Percentiles rank a stretch among this genome's conserved stretches.
Evolutionary conservation across 208 protist species (phyloP).

Genomic region (Acanthamoeba sp.): DNA sequence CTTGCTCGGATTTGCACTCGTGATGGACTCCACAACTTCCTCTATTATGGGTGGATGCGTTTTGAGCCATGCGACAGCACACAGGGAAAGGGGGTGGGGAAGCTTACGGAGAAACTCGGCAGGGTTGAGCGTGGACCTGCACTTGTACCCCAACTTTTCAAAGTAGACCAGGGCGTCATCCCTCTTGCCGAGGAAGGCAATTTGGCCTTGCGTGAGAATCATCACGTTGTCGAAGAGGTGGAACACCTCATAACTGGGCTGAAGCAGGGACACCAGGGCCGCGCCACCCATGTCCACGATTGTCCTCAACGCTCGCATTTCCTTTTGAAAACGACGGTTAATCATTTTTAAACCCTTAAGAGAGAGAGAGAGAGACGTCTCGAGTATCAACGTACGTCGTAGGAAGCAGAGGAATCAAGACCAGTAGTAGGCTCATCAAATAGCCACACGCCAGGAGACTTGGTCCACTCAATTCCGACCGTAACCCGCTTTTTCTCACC

Average conservation of each 20-base stretch:
- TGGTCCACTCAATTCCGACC: conserved; percentile 69
- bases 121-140: conserved; percentile 72
- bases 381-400: conserved; percentile 15
- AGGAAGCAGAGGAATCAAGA: conserved; percentile 67
- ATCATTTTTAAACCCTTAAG: no score
- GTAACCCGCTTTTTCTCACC: conserved; percentile 76
- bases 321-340: not conserved
- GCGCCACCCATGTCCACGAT: conserved; percentile 50
- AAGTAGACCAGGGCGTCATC: conserved; percentile 74
- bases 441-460: conserved; percentile 43
- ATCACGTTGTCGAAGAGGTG: conserved; percentile 75
- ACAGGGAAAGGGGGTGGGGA: not conserved
- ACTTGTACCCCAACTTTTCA: conserved; percentile 71
- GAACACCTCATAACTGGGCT: conserved; percentile 72
- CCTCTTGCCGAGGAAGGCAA: conserved; percentile 75
- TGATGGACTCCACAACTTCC: conserved; percentile 69
- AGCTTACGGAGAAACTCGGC: conserved; percentile 82
- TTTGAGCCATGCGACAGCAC: not conserved
- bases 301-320: conserved; percentile 26
- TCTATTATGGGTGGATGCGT: conserved; percentile 27
- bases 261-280: conserved; percentile 51
- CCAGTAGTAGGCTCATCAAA: conserved; percentile 75
- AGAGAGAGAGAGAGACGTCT: not conserved
- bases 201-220: conserved; percentile 76
- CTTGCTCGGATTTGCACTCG: conserved; percentile 7